Base-by-base conservation (phyloP, 2,329 filamentous ascomycete genomes). In the Ophiostoma populinum region DNA sequence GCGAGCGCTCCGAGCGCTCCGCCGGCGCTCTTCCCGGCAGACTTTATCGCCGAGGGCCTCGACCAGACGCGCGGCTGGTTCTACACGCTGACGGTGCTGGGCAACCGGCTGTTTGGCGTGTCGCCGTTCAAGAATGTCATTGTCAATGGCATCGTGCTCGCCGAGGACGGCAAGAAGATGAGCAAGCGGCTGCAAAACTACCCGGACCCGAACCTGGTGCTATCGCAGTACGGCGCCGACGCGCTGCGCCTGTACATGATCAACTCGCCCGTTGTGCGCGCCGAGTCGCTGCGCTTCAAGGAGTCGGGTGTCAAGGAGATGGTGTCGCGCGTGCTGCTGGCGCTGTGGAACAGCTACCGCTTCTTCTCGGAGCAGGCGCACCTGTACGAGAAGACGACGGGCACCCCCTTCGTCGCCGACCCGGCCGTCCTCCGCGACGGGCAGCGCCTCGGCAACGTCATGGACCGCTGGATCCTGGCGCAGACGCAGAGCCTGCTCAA, bases 141-240 rank as follows among this genome's bases (percentile, higher is more conserved):
- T 26, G 55, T 72, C 13, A 70, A 72, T 42, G 59, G 53, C 12
- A 39, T 73, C 13, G 54, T 79, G 47, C 57, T 75, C 22, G 54
- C 57, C 3, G 58, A 60, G 41, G 65, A 75, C 55, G 87, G 87
- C 37, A 94, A 93, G 65, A 95, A 95, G 65, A 95, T 95, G 87
- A 93, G 85, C 6, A 95, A 95, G 59, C 74, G 87, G 36, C 64
- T 93, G 39, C 92, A 94, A 62, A 95, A 95, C 57, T 95, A 93
- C 55, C 87, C 87, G 0, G 85, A 93, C 49, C 87, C 87, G 9
- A 63, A 62, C 38, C 61, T 83, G 34, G 72, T 95, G 45, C 90
- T 94, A 67, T 61, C 79, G 39, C 79, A 79, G 49, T 92, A 92
- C 52, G 87, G 87, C 15, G 86, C 85, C 2, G 87, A 95, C 58